Base-by-base conservation (phyloP, 2,329 filamentous ascomycete species). In the Gliomastix tumulicola region DNA sequence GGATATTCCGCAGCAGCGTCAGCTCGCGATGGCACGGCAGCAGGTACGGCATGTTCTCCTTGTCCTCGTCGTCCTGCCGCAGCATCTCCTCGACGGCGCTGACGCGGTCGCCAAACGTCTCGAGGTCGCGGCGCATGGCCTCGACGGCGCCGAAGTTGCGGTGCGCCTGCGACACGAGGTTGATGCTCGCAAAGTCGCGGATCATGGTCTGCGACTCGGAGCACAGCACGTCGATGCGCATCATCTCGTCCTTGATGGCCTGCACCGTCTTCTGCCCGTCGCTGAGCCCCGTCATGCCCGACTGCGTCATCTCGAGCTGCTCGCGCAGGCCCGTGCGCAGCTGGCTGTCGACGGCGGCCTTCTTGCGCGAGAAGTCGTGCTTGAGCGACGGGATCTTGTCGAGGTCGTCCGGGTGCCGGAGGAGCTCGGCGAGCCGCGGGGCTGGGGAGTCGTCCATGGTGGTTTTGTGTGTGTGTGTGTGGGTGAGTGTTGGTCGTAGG, bases 171-270 rank as follows among this genome's bases (percentile, higher is more conserved):
- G 90, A 90, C 37, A 94, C 85, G 42, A 87, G 68, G 59, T 94
- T 92, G 69, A 94, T 92, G 55, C 88, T 87, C 23, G 84, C 83
- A 62, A 98, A 97, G 68, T 98, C 92, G 54, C 85, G 82, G 53
- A 98, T 95, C 79, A 96, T 96, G 57, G 87, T 88, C 68, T 97
- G 90, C 37, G 89, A 89, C 63, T 98, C 94, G 44, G 89, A 88
- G 66, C 92, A 98, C 45, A 98, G 77, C 65, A 87, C 88, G 68
- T 98, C 92, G 53, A 98, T 97, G 65, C 90, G 94, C 71, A 94
- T 88, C 79, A 98, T 92, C 67, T 98, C 92, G 48, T 97, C 90
- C 62, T 94, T 95, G 64, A 96, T 96, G 50, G 84, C 78, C 55
- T 87, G 84, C 23, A 98, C 86, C 42, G 87, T 87, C 59, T 89